These are phyloP conservation scores for Fusarium hainanense DNA, from an alignment of 2,329 filamentous ascomycete species.

Conservation along the genomic window DNA sequence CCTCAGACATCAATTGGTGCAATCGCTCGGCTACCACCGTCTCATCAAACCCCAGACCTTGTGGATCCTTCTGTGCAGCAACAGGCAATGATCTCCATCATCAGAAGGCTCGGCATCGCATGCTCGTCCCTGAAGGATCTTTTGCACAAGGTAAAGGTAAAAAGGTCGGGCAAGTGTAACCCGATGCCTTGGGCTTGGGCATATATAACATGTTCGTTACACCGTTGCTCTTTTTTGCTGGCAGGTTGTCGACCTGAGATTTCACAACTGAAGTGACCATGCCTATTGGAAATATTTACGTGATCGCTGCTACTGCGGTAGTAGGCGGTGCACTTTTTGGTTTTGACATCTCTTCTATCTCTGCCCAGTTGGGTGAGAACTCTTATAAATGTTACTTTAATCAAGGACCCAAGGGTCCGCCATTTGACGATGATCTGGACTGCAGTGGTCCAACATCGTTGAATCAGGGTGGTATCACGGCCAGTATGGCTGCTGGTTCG, in stretches of 20 bases:
- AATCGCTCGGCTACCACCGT: conserved; percentile 2
- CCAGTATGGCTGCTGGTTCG: conserved; percentile 63
- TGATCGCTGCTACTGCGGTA: conserved; percentile 40
- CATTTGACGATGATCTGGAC: conserved; percentile 42
- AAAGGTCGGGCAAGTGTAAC: not conserved
- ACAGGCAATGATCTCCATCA: conserved; percentile 25
- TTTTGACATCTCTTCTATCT: conserved; percentile 43
- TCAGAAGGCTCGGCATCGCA: conserved; percentile 20
- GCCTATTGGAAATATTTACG: conserved; percentile 44
- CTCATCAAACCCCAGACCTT: conserved; percentile 22
- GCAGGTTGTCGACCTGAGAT: not conserved
- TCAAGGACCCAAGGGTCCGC: conserved; percentile 50
- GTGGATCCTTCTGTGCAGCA: conserved; percentile 11
- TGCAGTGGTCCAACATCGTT: conserved; percentile 54
- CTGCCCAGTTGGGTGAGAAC: conserved; percentile 47
- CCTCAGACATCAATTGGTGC: not conserved
- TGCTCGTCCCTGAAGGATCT: conserved; percentile 2
- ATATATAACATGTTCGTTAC: conserved; percentile 24
- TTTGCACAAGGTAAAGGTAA: not conserved
- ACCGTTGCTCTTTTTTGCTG: not conserved
- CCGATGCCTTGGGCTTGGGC: not conserved
- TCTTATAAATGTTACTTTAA: conserved; percentile 55
- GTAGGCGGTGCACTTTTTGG: conserved; percentile 43
- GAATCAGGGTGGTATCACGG: conserved; percentile 63
- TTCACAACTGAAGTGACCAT: conserved; percentile 5